Evolutionary conservation across 2,329 filamentous ascomycete species (phyloP).

Genomic region (Chaetomium olivaceum): DNA sequence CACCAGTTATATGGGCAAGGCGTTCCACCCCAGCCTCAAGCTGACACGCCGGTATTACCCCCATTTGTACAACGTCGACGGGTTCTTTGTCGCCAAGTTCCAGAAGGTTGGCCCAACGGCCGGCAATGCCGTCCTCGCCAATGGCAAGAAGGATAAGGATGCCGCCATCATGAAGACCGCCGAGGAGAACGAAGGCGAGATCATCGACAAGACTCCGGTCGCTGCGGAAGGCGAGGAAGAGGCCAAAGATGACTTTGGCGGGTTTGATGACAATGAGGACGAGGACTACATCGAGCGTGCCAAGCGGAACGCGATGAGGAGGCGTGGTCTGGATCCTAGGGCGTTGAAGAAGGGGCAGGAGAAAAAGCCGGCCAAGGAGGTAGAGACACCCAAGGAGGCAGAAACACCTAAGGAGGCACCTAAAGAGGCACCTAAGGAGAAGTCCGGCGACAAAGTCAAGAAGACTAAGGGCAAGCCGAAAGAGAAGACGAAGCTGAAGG

Average conservation of each 20-base stretch:
- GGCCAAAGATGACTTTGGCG: conserved; percentile 61
- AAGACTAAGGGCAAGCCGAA: conserved; percentile 19
- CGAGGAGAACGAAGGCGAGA: conserved; percentile 42
- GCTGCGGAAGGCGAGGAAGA: conserved; percentile 46
- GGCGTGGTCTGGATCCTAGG: conserved; percentile 72
- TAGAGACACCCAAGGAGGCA: conserved; percentile 24
- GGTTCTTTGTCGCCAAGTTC: conserved; percentile 97
- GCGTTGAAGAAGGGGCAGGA: conserved; percentile 46
- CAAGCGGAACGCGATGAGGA: conserved; percentile 71
- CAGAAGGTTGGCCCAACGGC: conserved; percentile 85
- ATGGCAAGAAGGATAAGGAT: conserved; percentile 32
- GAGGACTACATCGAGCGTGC: conserved; percentile 69
- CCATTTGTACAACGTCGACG: conserved; percentile 91
- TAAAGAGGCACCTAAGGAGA: conserved; percentile 19
- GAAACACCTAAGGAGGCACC: conserved; percentile 24
- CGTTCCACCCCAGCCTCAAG: conserved; percentile 82
- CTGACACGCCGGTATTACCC: conserved; percentile 85
- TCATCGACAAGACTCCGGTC: conserved; percentile 71
- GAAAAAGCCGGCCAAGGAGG: conserved; percentile 28
- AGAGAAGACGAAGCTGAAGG: conserved; percentile 23
- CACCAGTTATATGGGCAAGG: conserved; percentile 85
- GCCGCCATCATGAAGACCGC: conserved; percentile 28
- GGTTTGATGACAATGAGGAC: conserved; percentile 75
- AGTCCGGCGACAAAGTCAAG: conserved; percentile 17
- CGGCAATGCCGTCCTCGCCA: conserved; percentile 49